Evolutionary conservation across 2,329 filamentous ascomycete species (phyloP).

Genomic region (Phyllosticta citriasiana): DNA sequence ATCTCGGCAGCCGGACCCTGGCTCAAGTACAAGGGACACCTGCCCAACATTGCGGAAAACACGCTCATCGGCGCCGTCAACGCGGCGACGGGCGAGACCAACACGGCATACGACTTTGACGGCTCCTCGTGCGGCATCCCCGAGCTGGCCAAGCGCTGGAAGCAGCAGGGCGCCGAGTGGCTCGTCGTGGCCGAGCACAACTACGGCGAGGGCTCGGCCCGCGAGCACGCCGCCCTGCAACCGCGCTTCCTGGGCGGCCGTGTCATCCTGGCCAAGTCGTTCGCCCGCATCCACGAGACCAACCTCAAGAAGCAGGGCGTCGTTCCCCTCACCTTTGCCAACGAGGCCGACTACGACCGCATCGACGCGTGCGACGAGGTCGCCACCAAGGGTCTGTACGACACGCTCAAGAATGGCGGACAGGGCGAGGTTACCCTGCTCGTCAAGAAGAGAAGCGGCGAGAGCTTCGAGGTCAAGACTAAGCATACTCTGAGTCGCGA

Average conservation of each 20-base stretch:
- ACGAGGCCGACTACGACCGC: slow-evolving; percentile 79
- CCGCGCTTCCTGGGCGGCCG: slow-evolving; percentile 82
- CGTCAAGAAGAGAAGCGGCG: slow-evolving; percentile 42
- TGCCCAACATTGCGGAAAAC: slow-evolving; percentile 96
- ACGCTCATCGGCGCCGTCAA: slow-evolving; percentile 93
- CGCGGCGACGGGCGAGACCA: slow-evolving; percentile 84
- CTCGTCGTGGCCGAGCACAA: slow-evolving; percentile 96
- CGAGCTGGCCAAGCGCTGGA: slow-evolving; percentile 78
- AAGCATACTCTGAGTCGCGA: slow-evolving; percentile 82
- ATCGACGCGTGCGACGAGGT: slow-evolving; percentile 79
- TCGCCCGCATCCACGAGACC: slow-evolving; percentile 89
- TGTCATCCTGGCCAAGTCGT: slow-evolving; percentile 75
- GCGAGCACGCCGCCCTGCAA: slow-evolving; percentile 83
- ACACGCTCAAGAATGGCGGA: slow-evolving; percentile 70
- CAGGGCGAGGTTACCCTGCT: slow-evolving; percentile 63
- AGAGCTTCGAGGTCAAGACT: slow-evolving; percentile 61
- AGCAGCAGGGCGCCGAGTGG: slow-evolving; percentile 65
- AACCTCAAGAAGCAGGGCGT: slow-evolving; percentile 97
- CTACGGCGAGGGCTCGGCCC: slow-evolving; percentile 83
- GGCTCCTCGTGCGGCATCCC: slow-evolving; percentile 70
- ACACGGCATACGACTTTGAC: slow-evolving; percentile 79
- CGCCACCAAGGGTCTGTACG: slow-evolving; percentile 69
- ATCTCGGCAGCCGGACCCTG: slow-evolving; percentile 95
- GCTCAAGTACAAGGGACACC: slow-evolving; percentile 98
- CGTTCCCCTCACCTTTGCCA: slow-evolving; percentile 80